Evolutionary conservation across 2,329 filamentous ascomycete species (phyloP).

Genomic region (Scortechinia acanthostroma): DNA sequence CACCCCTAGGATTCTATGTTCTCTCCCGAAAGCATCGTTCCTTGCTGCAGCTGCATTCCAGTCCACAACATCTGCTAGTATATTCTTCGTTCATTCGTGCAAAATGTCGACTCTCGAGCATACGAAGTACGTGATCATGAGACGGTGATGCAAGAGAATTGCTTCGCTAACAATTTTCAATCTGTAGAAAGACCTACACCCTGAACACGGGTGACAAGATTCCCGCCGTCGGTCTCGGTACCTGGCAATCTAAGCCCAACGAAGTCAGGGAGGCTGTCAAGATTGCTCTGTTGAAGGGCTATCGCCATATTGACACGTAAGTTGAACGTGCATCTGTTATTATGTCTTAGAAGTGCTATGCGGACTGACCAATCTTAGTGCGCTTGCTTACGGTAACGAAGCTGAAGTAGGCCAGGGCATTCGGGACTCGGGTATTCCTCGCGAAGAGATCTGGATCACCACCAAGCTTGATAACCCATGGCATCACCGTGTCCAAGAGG

Average conservation of each 20-base stretch:
- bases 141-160: no score
- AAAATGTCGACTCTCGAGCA: neutral
- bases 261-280: slow-evolving; percentile 68
- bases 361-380: slow-evolving; percentile 19
- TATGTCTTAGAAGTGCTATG: slow-evolving; percentile 1
- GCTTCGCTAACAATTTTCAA: no score
- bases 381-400: slow-evolving; percentile 74
- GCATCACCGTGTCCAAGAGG: slow-evolving; percentile 63
- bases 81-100: neutral
- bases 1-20: no score
- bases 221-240: slow-evolving; percentile 69
- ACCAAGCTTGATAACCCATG: slow-evolving; percentile 79
- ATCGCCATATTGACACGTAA: slow-evolving; percentile 68
- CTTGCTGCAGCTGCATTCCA: no score
- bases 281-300: slow-evolving; percentile 58
- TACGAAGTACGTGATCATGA: neutral
- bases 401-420: slow-evolving; percentile 61
- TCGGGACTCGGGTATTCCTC: slow-evolving; percentile 54
- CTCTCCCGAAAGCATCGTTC: no score
- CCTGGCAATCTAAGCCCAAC: slow-evolving; percentile 66
- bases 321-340: slow-evolving; percentile 4
- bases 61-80: no score
- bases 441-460: slow-evolving; percentile 64
- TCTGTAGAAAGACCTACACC: slow-evolving; percentile 49
- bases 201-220: slow-evolving; percentile 75